phyloP scores from a whole-genome alignment of 352 stramenopile species.

The Globisporangium yorkense region DNA sequence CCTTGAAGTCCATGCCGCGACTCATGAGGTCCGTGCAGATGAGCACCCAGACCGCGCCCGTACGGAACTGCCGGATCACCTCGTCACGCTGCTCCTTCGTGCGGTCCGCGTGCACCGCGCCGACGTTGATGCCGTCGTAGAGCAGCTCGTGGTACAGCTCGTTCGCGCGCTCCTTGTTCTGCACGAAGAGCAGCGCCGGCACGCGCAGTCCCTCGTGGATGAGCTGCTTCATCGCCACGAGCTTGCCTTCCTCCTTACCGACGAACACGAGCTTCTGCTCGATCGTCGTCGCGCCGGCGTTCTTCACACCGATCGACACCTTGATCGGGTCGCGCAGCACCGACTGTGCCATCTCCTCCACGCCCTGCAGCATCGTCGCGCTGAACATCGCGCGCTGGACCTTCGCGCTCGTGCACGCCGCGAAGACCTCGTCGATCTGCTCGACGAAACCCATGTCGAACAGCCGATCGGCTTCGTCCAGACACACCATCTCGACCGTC shows the following conservation, averaged over 20 bases:
- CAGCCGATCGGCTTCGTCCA: conserved; percentile 97
- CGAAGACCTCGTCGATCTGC: conserved; percentile 98
- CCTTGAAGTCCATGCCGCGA: conserved; percentile 99
- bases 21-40: conserved; percentile 99
- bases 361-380: conserved; percentile 35
- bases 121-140: conserved; percentile 98
- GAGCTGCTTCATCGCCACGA: conserved; percentile 94
- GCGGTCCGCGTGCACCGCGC: conserved; percentile 95
- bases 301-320: conserved; percentile 75
- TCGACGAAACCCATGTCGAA: conserved; percentile 96
- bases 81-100: conserved; percentile 92
- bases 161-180: conserved; percentile 98
- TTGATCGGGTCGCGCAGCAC: conserved; percentile 96
- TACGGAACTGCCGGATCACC: conserved; percentile 94
- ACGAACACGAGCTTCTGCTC: conserved; percentile 97
- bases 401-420: conserved; percentile 78
- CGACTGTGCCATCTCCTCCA: conserved; percentile 94
- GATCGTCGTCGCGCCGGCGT: conserved; percentile 86
- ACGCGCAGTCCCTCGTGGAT: conserved; percentile 91
- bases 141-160: conserved; percentile 97
- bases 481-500: conserved; percentile 92
- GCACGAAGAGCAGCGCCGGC: conserved; percentile 96
- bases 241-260: conserved; percentile 98
- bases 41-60: conserved; percentile 96
- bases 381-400: conserved; percentile 64